phyloP scores from a whole-genome alignment of 306 rosid genomes.

The Astragalus membranaceus region DNA sequence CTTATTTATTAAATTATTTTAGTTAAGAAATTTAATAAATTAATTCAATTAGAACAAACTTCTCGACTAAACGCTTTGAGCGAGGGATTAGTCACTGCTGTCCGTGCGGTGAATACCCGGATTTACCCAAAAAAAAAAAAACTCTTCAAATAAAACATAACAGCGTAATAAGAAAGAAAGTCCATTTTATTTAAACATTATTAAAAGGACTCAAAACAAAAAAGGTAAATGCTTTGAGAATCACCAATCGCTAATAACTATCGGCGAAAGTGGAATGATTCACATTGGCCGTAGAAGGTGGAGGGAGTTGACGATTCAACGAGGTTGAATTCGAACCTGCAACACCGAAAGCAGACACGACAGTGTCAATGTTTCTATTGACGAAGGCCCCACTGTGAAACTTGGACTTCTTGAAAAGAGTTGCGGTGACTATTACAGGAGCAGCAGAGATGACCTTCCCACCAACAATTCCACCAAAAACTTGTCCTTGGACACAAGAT shows the following conservation, averaged over 20 bases:
- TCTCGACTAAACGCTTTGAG: too few relatives aligned
- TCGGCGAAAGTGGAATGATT: slow-evolving; percentile 21
- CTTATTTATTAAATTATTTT: too few relatives aligned
- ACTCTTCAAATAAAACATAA: too few relatives aligned
- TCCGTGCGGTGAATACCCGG: too few relatives aligned
- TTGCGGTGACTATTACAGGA: slow-evolving; percentile 24
- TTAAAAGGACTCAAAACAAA: too few relatives aligned
- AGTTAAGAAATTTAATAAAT: too few relatives aligned
- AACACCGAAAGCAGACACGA: background rate
- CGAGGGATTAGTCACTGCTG: too few relatives aligned
- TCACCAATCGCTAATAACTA: background rate
- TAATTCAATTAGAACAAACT: too few relatives aligned
- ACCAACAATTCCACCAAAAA: slow-evolving; percentile 50
- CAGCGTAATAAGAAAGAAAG: too few relatives aligned
- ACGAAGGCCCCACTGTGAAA: slow-evolving; percentile 3
- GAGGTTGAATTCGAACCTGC: background rate
- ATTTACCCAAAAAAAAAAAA: too few relatives aligned
- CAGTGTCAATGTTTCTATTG: background rate
- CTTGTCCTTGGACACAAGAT: slow-evolving; percentile 36
- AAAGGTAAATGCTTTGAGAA: background rate
- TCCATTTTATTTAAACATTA: background rate
- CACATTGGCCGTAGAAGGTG: background rate
- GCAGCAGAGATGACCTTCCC: slow-evolving; percentile 40
- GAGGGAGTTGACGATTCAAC: background rate
- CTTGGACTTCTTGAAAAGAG: slow-evolving; percentile 19